Percentiles rank a stretch among this genome's conserved stretches.
Evolutionary conservation across 225 moss, liverwort and hornwort species (phyloP).

Genomic region (Pleurozium schreberi): DNA sequence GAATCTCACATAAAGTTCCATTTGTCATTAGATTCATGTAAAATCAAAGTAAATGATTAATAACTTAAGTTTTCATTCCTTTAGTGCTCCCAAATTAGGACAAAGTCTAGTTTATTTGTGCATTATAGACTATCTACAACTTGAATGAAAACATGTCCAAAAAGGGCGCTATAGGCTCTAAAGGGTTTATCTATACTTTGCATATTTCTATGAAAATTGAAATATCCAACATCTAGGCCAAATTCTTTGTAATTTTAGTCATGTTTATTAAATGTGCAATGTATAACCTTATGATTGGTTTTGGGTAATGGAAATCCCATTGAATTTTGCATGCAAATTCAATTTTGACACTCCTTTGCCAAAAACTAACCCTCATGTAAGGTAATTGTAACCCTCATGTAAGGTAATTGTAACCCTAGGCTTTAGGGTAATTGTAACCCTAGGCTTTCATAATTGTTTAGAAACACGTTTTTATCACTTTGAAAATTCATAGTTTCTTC

Average conservation of each 20-base stretch:
- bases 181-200: background rate
- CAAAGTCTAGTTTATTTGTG: too few species aligned
- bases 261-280: background rate
- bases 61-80: too few species aligned
- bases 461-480: background rate
- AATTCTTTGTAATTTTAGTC: background rate
- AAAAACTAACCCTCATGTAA: rapidly evolving
- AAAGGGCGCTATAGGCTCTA: too few species aligned
- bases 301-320: rapidly evolving
- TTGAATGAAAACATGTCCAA: too few species aligned
- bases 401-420: background rate
- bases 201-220: background rate
- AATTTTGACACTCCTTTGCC: background rate
- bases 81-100: too few species aligned
- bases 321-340: background rate
- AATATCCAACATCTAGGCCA: background rate
- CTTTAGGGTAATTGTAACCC: background rate
- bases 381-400: rapidly evolving
- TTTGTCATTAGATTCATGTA: too few species aligned
- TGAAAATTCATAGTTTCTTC: background rate
- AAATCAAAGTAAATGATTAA: too few species aligned
- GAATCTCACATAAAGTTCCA: too few species aligned
- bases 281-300: background rate
- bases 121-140: too few species aligned
- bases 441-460: too few species aligned